Conservation (phyloP, 2,329 filamentous ascomycete genomes). For the Pseudogymnoascus sp. region DNA sequence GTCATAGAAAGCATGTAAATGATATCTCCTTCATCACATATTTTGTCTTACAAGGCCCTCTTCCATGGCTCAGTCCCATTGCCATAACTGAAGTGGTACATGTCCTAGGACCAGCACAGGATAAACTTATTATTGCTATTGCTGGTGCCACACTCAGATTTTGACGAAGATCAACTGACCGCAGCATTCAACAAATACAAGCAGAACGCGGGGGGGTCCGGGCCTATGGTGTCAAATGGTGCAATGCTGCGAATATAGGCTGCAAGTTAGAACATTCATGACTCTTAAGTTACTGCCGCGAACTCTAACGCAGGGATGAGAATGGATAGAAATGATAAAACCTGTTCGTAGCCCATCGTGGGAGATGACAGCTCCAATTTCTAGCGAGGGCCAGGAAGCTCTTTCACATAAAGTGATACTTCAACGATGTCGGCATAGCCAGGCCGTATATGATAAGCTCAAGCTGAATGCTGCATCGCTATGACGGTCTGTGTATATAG, state of each 20-base stretch:
- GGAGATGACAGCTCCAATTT: background rate
- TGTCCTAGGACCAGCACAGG: background rate
- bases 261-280: background rate
- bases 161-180: background rate
- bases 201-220: background rate
- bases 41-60: background rate
- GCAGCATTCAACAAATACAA: background rate
- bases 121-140: too few relatives aligned
- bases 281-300: background rate
- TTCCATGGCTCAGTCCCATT: background rate
- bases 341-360: background rate
- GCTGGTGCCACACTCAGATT: background rate
- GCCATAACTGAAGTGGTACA: background rate
- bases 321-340: background rate
- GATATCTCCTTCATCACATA: background rate
- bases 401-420: background rate
- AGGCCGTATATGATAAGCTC: background rate
- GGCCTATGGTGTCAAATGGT: background rate
- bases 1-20: background rate
- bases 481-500: background rate
- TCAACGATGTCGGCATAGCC: background rate
- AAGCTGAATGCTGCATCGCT: background rate
- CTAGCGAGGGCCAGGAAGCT: background rate
- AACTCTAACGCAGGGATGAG: background rate
- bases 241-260: background rate